Evolutionary conservation across 2,329 filamentous ascomycete species (phyloP).

Genomic region (Mycosphaerella arachidis): DNA sequence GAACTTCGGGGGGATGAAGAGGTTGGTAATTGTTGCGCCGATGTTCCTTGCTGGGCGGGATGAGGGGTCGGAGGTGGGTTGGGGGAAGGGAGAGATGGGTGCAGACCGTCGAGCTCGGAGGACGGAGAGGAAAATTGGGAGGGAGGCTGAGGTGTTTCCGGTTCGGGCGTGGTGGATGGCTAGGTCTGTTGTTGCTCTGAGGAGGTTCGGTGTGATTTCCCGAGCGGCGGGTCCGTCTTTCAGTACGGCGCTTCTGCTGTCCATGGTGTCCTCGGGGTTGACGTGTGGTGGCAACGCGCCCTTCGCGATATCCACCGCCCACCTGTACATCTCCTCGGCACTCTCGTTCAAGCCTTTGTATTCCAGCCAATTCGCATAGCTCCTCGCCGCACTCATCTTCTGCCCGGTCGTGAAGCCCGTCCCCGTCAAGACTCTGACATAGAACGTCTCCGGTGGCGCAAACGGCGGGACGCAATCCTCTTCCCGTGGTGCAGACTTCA

Average conservation of each 20-base stretch:
- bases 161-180: constrained; percentile 71
- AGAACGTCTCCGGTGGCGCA: constrained; percentile 68
- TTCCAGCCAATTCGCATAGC: constrained; percentile 80
- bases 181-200: constrained; percentile 70
- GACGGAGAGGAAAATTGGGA: constrained; percentile 81
- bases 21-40: constrained; percentile 8
- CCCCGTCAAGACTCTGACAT: constrained; percentile 76
- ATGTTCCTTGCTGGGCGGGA: constrained; percentile 9
- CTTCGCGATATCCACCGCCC: constrained; percentile 71
- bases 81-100: constrained; percentile 40
- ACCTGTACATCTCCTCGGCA: constrained; percentile 67
- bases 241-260: constrained; percentile 58
- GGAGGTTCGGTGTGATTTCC: constrained; percentile 57
- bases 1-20: constrained; percentile 48
- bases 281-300: constrained; percentile 42
- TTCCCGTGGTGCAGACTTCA: constrained; percentile 61
- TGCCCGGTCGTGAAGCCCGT: constrained; percentile 75
- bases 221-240: constrained; percentile 53
- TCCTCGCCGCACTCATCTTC: constrained; percentile 73
- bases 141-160: constrained; percentile 62
- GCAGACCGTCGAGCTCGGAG: constrained; percentile 68
- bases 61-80: constrained; percentile 20
- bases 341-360: constrained; percentile 64
- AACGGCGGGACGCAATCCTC: constrained; percentile 70
- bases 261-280: constrained; percentile 45